phyloP scores from a whole-genome alignment of 345 rosid genomes.

The Camelina sativa region DNA sequence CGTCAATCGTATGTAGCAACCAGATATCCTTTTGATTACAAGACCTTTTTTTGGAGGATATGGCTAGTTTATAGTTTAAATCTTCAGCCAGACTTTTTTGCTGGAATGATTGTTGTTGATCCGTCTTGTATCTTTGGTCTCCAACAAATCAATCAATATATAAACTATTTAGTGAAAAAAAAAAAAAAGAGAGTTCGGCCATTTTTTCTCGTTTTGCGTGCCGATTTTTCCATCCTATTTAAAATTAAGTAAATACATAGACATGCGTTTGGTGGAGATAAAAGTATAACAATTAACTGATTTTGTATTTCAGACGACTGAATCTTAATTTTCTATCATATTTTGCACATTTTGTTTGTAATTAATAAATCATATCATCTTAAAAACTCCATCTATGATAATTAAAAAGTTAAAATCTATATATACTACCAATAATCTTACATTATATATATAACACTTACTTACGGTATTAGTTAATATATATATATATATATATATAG shows the following conservation, averaged over 20 bases:
- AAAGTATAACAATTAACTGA: neutral
- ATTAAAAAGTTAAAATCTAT: neutral
- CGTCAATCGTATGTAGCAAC: no score
- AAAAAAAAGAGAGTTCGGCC: no score
- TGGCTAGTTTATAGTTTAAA: no score
- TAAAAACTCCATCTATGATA: neutral
- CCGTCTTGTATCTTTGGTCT: no score
- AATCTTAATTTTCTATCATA: neutral
- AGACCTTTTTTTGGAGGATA: no score
- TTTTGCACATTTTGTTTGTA: neutral
- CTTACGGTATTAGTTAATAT: neutral
- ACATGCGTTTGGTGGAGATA: conserved; percentile 25
- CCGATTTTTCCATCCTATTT: neutral
- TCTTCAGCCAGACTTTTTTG: no score
- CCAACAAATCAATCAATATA: no score
- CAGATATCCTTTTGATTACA: no score
- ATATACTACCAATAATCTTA: neutral
- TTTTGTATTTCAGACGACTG: neutral
- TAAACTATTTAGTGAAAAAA: no score
- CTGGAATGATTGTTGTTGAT: no score
- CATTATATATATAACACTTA: neutral
- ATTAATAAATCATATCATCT: neutral
- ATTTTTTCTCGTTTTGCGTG: conserved; percentile 21
- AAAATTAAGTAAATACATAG: neutral
- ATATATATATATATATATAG: no score